Base-by-base conservation (phyloP, 2,329 filamentous ascomycete genomes). In the Talaromyces amestolkiae region DNA sequence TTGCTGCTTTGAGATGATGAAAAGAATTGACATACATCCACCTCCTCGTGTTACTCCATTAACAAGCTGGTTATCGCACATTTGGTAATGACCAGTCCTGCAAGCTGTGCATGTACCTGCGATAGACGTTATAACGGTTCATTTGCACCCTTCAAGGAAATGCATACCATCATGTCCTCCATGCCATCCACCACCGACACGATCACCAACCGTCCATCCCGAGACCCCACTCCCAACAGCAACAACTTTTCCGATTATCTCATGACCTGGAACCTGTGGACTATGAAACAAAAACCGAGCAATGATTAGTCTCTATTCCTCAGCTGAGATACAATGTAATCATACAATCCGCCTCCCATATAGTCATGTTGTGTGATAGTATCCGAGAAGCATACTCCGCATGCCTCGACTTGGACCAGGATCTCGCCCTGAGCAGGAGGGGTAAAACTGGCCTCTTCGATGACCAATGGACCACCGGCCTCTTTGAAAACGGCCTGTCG, bases 301-400 rank as follows among this genome's bases (percentile, higher is more conserved):
- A 7, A 3, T 19, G 9, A 17, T 54, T 3, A 54, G 49, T 13
- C 27, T 19, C 9, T 2, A 11, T 3, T 19, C 2, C 7, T 35
- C 39, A 31, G 11, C 22, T 49, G 7, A 3, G 68, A 31, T 31
- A 15, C 19, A 24, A 19, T 54, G n/a, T 54, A 64, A 67, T 13
- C 71, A 61, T 70, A 77, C 76, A 85, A 88, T 22, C 82, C 70
- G 51, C 85, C 82, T 11, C 85, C 86, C 51, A 89, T 78, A 4
- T 76, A 71, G 27, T 86, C 86, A 2, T 72, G 56, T 59, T 82
- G 79, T 1, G 85, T 76, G 62, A 75, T 77, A 22, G 77, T 67
- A 70, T 92, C 90, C 0, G 84, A 85, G 74, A 87, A 88, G 76
- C 90, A 93, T 58, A 93, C 85, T 51, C 90, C 90, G 70, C 87